Evolutionary conservation across 345 rosid genomes (phyloP).

Genomic region (Bretschneidera sinensis): DNA sequence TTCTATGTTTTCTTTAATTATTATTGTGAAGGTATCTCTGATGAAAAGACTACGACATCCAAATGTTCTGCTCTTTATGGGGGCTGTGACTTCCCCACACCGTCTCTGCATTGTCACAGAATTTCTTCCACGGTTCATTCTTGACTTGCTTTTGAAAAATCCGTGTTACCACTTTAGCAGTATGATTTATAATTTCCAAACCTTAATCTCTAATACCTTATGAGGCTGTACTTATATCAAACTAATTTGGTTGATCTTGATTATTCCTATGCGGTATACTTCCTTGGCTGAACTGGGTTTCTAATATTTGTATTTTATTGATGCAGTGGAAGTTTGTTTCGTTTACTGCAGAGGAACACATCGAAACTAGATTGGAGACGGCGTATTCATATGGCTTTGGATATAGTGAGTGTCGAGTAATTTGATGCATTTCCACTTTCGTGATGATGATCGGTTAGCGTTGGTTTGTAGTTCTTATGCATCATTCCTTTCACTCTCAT

Average conservation of each 20-base stretch:
- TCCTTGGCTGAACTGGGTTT: background rate
- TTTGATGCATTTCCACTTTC: slow-evolving; percentile 1
- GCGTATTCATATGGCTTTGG: slow-evolving; percentile 80
- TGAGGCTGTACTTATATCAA: no score
- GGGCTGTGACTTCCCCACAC: slow-evolving; percentile 86
- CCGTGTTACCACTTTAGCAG: slow-evolving; percentile 40
- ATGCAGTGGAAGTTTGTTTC: slow-evolving; percentile 95
- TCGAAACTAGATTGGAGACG: slow-evolving; percentile 89
- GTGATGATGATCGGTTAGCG: background rate
- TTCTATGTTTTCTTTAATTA: slow-evolving; percentile 12
- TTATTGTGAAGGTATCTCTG: slow-evolving; percentile 67
- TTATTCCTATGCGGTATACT: no score
- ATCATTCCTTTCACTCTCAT: background rate
- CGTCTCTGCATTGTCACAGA: slow-evolving; percentile 97
- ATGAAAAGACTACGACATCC: slow-evolving; percentile 99
- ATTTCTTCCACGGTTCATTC: slow-evolving; percentile 91
- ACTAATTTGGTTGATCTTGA: no score
- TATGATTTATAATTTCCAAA: no score
- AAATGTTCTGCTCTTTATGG: slow-evolving; percentile 91
- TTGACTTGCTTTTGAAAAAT: slow-evolving; percentile 12
- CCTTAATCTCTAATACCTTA: no score
- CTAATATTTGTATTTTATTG: slow-evolving; percentile 9
- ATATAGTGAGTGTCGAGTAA: slow-evolving; percentile 55
- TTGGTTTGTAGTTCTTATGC: background rate
- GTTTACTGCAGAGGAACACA: slow-evolving; percentile 67